Evolutionary conservation across 73 alveolate species (phyloP).

Genomic region (Paramecium tetraurelia): DNA sequence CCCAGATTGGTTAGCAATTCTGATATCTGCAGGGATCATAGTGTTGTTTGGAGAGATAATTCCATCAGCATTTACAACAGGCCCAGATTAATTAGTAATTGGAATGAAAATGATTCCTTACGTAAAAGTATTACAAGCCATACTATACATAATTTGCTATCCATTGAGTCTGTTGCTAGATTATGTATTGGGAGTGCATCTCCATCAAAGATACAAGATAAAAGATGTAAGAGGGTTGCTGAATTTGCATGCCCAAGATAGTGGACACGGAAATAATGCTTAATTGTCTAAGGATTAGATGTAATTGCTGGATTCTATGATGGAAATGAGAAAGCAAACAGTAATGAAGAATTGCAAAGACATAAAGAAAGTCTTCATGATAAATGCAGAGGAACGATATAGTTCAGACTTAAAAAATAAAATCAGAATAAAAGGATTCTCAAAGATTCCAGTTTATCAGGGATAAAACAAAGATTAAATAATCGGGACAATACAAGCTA

Average conservation of each 20-base stretch:
- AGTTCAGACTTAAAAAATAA: constrained; percentile 62
- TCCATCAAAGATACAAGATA: constrained; percentile 70
- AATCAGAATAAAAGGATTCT: constrained; percentile 70
- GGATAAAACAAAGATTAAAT: constrained; percentile 54
- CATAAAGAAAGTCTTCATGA: constrained; percentile 66
- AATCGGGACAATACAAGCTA: constrained; percentile 72
- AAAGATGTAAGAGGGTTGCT: constrained; percentile 74
- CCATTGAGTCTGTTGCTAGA: constrained; percentile 80
- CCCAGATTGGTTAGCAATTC: constrained; percentile 86
- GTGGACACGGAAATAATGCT: constrained; percentile 46
- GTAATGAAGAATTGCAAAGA: constrained; percentile 66
- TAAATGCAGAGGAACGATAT: constrained; percentile 57
- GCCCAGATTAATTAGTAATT: constrained; percentile 93
- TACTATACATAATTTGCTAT: constrained; percentile 68
- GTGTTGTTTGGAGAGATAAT: constrained; percentile 95
- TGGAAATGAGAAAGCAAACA: constrained; percentile 64
- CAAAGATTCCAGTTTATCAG: constrained; percentile 73
- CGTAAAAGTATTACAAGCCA: constrained; percentile 43
- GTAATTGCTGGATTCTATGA: constrained; percentile 68
- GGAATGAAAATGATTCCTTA: constrained; percentile 89
- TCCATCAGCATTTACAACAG: constrained; percentile 97
- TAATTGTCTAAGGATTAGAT: constrained; percentile 62
- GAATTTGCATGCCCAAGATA: constrained; percentile 70
- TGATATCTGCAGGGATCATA: constrained; percentile 85
- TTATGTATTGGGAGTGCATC: constrained; percentile 76